Base-by-base conservation (phyloP, 768 basidiomycete genomes). In the Phylloporus rhodoxanthus region DNA sequence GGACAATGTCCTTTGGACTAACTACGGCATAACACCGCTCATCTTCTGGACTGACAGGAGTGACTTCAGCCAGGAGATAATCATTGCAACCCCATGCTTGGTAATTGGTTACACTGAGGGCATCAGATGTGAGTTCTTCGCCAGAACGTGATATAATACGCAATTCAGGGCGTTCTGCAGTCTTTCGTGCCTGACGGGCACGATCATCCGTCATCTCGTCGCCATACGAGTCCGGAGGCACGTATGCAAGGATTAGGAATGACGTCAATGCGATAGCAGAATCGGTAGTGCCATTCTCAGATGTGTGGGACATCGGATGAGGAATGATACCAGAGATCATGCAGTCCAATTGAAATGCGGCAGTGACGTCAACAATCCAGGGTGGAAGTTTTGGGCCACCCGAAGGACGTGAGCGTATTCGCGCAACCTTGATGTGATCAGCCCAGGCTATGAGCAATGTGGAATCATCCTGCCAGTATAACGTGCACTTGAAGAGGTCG, bases 361-460 rank as follows among this genome's bases (percentile, higher is more conserved):
- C 88, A 1, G 89, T 91, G 56, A 97, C 87, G 60, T 97, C 95
- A 45, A 91, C 90, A 33, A 81, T 67, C 49, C 84, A 75, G 8
- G 84, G 81, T 0, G 83, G 75, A 8, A 75, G 68, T 51, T 75
- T 77, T 2, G 76, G 69, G 0, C 74, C 63, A 3, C 74, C 61
- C 5, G 76, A 66, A n/a, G 73, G 75, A 34, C 85, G 75, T 3
- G 81, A 74, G 15, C 85, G 81, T 47, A 95, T 77, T 11, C 88
- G 80, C 6, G 87, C 91, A 23, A 97, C 84, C 63, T 91, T 95
- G 74, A 98, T 87, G 45, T 84, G 76, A 67, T 94, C 88, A 9
- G 93, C 92, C 96, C 94, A 98, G 1, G 82, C 87, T 43, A 97
- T 86, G 33, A 99, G 77, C 2, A 99, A 76, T 0, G 91, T 93